Evolutionary conservation across 495 filamentous ascomycete genomes (phyloP), one percentile per base, ranked within the genome.

Genomic region (Penicillium parvum): DNA sequence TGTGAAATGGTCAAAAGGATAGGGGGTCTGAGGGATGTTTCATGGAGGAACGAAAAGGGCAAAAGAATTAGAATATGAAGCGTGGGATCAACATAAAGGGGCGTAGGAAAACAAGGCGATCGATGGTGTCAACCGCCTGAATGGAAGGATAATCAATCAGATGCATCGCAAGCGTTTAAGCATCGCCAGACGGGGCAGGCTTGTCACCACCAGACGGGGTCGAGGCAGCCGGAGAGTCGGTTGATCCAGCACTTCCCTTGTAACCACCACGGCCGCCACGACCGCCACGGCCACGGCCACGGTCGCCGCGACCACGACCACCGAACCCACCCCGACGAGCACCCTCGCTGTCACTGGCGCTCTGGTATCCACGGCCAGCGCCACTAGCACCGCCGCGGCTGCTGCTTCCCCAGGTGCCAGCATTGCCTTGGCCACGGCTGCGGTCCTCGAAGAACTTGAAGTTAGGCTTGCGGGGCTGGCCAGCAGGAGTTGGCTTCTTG

Each of bases 291-390:
- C 71, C 49, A 41, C 78, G 74, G 37, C 84, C 74, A 32, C 79
- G 61, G 23, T 73, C 74, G 15, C 82, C 69, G 16, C 78, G 72
- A 17, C 73, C 74, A 4, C 81, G 73, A n/a, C 79, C 79, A 52
- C 79, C 76, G 32, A 83, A 79, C 36, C 81, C 80, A 33, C 85
- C 81, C 26, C 81, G 73, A 14, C 79, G 64, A 22, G 62, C 62
- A 34, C 69, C 78, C 55, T 95, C 88, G 40, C 87, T 90, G 58
- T 95, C 92, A 58, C 88, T 95, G 45, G 85, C 82, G 55, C 82
- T 91, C 51, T 82, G 75, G 61, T 90, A 94, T 55, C 83, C 88
- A 51, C 76, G 82, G 53, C 71, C 74, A 34, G 71, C 65, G 37
- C 64, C 64, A 40, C 65, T 77, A 41, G 59, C 55, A 29, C 79